Conservation (phyloP, 1,284 basidiomycete species). For the Heterobasidion parviporum region DNA sequence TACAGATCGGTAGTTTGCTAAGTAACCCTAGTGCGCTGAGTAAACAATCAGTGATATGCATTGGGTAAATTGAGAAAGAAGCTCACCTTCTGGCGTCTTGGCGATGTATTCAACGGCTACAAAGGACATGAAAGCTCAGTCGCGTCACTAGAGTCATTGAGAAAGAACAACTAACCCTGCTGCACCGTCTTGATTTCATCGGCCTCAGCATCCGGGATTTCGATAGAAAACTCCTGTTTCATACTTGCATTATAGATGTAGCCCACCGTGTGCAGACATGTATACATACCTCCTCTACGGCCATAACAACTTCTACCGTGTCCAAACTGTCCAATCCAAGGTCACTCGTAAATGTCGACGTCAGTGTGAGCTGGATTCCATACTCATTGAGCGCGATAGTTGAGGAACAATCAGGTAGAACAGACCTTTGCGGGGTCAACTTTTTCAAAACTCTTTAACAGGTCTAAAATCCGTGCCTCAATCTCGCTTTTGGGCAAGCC, state of each 20-base stretch:
- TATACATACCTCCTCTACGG: slow-evolving; percentile 85
- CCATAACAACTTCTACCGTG: slow-evolving; percentile 98
- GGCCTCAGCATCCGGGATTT: slow-evolving; percentile 98
- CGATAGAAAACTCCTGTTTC: slow-evolving; percentile 74
- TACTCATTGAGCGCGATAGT: slow-evolving; percentile 2
- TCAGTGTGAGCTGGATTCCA: slow-evolving; percentile 54
- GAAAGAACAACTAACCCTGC: slow-evolving; percentile 57
- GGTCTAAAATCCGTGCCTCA: slow-evolving; percentile 76
- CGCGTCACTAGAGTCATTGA: neutral
- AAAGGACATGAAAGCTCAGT: slow-evolving; percentile 4
- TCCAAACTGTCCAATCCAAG: slow-evolving; percentile 96
- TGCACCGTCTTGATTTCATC: slow-evolving; percentile 94
- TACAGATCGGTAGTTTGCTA: neutral
- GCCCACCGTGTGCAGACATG: neutral
- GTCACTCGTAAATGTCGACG: slow-evolving; percentile 80
- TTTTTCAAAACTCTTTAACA: slow-evolving; percentile 94
- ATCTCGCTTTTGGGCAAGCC: slow-evolving; percentile 74
- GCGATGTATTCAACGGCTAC: slow-evolving; percentile 95
- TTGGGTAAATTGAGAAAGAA: slow-evolving; percentile 12
- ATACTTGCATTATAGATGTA: neutral
- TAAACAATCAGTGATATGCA: neutral
- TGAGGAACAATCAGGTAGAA: slow-evolving; percentile 2
- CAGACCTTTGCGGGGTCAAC: slow-evolving; percentile 79
- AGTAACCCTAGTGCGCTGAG: neutral
- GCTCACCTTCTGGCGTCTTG: slow-evolving; percentile 84